Base-by-base conservation (phyloP, 768 basidiomycete genomes). In the Piloderma croceum region DNA sequence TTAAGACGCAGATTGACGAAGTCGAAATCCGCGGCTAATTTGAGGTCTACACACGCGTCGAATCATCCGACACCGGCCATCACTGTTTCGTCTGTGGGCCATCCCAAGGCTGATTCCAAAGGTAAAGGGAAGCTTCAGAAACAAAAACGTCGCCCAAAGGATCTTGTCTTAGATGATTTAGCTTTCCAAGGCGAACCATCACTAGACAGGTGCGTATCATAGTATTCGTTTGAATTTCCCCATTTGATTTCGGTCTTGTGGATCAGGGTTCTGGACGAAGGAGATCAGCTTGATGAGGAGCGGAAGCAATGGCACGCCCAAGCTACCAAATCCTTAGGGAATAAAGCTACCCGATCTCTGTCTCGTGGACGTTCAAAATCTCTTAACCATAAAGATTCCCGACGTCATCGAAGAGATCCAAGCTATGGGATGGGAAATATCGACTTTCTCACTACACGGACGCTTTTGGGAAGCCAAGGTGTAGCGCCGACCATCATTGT, bases 311-410 rank as follows among this genome's bases (percentile, higher is more conserved):
- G 86, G 86, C 76, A 81, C 49, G 54, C 59, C 3, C 74, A 81
- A 45, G 86, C 86, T 0, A 61, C 64, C 0, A 63, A 60, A 23
- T 85, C 84, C 5, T 72, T 84, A 44, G 77, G 77, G 38, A 85
- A 86, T 54, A 76, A 71, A 46, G 73, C 68, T 12, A 69, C 77
- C 7, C 74, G 83, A 24, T 77, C 68, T 23, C 47, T 83, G 9
- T 83, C 83, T 7, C 75, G 83, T 1, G 65, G 74, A 6, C 74
- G 85, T 21, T 64, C 80, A 17, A 80, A 77, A 50, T 79, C 81
- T 2, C 59, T 77, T 31, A 69, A 70, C 0, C 50, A 67, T 15
- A 24, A 44, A 58, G 23, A 56, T 31, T 17, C 3, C 35, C 51
- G 41, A 15, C 42, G 39, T 44, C 50, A 24, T 31, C 38, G 7